Evolutionary conservation across 2,329 filamentous ascomycete genomes (phyloP).

Genomic region (Alternaria angustiovoidea): DNA sequence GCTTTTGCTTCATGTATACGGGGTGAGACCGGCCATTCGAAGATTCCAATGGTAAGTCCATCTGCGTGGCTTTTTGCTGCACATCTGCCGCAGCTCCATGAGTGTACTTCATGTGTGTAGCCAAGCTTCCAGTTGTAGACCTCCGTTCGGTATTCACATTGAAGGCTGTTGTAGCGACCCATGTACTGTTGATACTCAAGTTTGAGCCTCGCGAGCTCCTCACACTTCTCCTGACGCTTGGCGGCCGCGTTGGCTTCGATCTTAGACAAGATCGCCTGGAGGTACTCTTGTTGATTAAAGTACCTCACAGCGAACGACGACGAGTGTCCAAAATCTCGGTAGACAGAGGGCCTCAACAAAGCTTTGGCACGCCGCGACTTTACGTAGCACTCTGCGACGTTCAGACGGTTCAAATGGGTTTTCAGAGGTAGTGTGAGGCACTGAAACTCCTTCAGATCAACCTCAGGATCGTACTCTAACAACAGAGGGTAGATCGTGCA

Average conservation of each 20-base stretch:
- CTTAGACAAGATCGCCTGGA: conserved; percentile 45
- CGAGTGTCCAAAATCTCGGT: conserved; percentile 46
- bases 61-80: conserved; percentile 40
- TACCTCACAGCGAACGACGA: conserved; percentile 59
- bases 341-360: conserved; percentile 44
- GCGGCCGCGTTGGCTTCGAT: conserved; percentile 54
- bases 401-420: conserved; percentile 58
- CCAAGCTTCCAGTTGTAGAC: conserved; percentile 8
- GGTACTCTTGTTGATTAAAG: conserved; percentile 55
- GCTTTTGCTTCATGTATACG: conserved; percentile 49
- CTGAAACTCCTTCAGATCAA: conserved; percentile 54
- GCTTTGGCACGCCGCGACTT: conserved; percentile 36
- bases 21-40: conserved; percentile 66
- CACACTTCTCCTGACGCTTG: conserved; percentile 26
- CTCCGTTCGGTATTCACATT: conserved; percentile 21
- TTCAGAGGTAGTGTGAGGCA: conserved; percentile 57
- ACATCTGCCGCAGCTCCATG: conserved; percentile 44
- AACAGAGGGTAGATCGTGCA: conserved; percentile 54
- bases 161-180: conserved; percentile 5
- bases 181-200: conserved; percentile 24
- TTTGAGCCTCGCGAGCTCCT: conserved; percentile 28
- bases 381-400: conserved; percentile 59
- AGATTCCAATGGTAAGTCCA: conserved; percentile 54
- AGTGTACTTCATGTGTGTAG: conserved; percentile 18
- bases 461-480: conserved; percentile 56